Evolutionary conservation across 495 filamentous ascomycete species (phyloP).

Genomic region (Hyphodiscus hymeniophilus): DNA sequence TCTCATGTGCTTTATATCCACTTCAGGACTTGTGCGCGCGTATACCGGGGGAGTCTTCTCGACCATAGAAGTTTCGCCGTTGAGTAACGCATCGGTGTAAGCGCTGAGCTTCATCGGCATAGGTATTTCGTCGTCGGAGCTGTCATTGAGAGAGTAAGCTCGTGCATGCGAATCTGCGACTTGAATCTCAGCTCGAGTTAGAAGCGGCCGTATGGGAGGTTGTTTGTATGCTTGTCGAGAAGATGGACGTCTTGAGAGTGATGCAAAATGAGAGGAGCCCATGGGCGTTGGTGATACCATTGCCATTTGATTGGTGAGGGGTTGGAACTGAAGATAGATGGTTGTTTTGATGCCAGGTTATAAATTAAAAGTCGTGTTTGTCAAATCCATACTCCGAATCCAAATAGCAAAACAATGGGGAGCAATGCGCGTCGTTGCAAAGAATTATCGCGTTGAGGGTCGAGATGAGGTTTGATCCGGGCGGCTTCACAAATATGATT

Average conservation of each 20-base stretch:
- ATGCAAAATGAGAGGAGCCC: constrained; percentile 21
- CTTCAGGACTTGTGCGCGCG: constrained; percentile 7
- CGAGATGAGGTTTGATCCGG: constrained; percentile 2
- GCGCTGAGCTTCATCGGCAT: constrained; percentile 74
- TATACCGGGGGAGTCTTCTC: constrained; percentile 26
- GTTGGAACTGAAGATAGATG: constrained; percentile 1
- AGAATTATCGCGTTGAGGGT: constrained; percentile 22
- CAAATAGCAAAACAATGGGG: constrained; percentile 1
- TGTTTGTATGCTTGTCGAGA: constrained; percentile 16
- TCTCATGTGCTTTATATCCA: constrained; percentile 2
- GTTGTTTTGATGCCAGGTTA: not conserved
- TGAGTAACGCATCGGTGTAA: constrained; percentile 65
- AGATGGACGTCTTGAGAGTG: constrained; percentile 18
- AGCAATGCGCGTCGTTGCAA: constrained; percentile 18
- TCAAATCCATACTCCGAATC: constrained; percentile 17
- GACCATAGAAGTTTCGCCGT: constrained; percentile 47
- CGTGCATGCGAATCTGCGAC: constrained; percentile 11
- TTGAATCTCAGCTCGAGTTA: constrained; percentile 3
- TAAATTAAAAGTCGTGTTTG: constrained; percentile 8
- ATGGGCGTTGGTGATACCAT: constrained; percentile 25
- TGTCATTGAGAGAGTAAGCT: constrained; percentile 39
- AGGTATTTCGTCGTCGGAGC: constrained; percentile 66
- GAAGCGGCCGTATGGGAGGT: constrained; percentile 6
- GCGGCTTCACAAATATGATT: not conserved
- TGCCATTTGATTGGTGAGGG: constrained; percentile 11